Evolutionary conservation across 148 eudicot species (phyloP), one percentile per base, ranked within the genome.

Genomic region (Silene uniflora): DNA sequence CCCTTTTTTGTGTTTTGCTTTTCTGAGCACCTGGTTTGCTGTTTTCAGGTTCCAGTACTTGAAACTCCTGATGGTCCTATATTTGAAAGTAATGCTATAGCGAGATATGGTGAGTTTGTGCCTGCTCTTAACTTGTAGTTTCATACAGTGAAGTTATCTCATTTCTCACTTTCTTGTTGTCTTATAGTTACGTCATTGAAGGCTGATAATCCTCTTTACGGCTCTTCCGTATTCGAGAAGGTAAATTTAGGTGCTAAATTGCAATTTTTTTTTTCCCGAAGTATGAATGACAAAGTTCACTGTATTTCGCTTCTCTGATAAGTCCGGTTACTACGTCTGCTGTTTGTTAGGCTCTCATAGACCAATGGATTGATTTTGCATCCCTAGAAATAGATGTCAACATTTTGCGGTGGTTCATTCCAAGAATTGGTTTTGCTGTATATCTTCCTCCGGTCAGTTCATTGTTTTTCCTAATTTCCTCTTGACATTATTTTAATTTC

Each of bases 81-180:
- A 3, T 90, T 88, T 71, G 91, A 90, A 71, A 90, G 91, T 64
- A 90, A 90, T 84, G 93, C 93, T 17, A 90, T 90, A 39, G 91
- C 93, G 3, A 90, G 89, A 67, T 90, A 90, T 82, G 87, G 93
- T 90, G 63, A 72, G 81, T 69, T 16, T 64, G 27, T 68, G 60
- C 5, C 72, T 18, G 29, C 79, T n/a, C 19, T 17, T 4, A 63
- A 63, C 2, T 71, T 84, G 73, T 32, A 13, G 71, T 69, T 79
- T 82, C 55, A 71, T 78, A 35, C 52, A 67, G 18, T 78, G 5
- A 77, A 5, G 71, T 21, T 17, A 42, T 9, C 65, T 10, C 65
- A 62, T 46, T 71, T 79, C 24, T 62, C 55, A 69, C 59, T 69
- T 29, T 58, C 39, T 29, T 10, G 16, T 69, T 32, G 39, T 62